Evolutionary conservation across 352 stramenopile genomes (phyloP), one percentile per base, ranked within the genome.

Genomic region (Globisporangium irregulare): DNA sequence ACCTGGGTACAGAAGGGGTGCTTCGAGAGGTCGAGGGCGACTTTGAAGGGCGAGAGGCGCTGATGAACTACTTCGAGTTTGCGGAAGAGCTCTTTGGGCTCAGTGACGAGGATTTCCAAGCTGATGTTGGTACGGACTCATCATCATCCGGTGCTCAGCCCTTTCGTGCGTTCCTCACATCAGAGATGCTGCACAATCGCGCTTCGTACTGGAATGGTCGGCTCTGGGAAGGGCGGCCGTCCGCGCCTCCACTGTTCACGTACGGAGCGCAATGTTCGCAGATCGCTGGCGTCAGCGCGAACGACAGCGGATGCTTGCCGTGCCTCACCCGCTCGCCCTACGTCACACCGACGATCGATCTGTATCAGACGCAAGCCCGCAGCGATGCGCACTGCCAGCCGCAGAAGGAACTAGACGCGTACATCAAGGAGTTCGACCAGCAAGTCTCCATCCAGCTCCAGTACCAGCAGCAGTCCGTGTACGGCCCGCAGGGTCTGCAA

Each of bases 181-280:
- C 83, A 0, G 48, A 58, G 1, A 75, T 64, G 41, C 71, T 93
- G n/a, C 56, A 67, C 4, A 76, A 92, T 55, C 78, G 84, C 3
- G 84, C 84, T 0, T 91, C 82, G 24, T 95, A 92, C 65, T 95
- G 87, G 87, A 95, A 95, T 66, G 87, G 87, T 0, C 79, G 81
- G 1, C 66, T 86, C 60, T 93, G 87, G 87, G 87, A 95, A 82
- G 86, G 80, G 22, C 81, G 85, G 2, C 81, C 78, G 4, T 87
- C 84, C 0, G 84, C 86, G 1, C 82, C 87, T 0, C 32, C 80
- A 29, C 51, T 90, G 22, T 91, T 93, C 67, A 92, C 86, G 9
- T 95, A 95, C 54, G 87, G 85, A 9, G 58, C 64, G 10, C 77
- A 93, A 57, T 95, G 87, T 32, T 56, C 77, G 24, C 68, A 81